Evolutionary conservation across 164 flowering plant species (phyloP), one percentile per base, ranked within the genome.

Genomic region (Piper longum): DNA sequence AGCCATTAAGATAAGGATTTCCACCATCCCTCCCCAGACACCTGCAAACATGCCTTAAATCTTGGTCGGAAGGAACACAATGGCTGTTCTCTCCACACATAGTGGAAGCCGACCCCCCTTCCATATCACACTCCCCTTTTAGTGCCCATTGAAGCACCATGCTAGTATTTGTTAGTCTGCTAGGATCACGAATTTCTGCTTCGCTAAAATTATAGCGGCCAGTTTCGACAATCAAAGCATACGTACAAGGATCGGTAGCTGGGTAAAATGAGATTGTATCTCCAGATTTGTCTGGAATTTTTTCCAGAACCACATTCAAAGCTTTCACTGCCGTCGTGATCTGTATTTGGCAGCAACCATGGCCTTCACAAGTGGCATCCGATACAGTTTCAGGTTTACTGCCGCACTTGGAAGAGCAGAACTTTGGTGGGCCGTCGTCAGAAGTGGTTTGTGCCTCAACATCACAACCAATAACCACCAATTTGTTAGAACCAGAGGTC

Each of bases 111-210:
- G 57, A 16, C 17, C 16, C 57, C 4, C 4, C 13, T 16, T 17
- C 57, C 57, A 16, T 17, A 7, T 26, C 57, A 26, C 57, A 55
- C 1, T 4, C 19, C n/a, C 18, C 57, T 55, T 55, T 26, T 55
- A 55, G n/a, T 8, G 57, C 57, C 57, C 57, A 55, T 55, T 55
- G 19, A 16, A 55, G 57, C 57, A 16, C 19, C 57, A 55, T 55
- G 17, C n/a, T 55, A 16, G 19, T 55, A 26, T 4, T 55, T 4
- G 57, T 16, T 26, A 8, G 19, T 16, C 18, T 16, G 3, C 18
- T 55, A 26, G 18, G 7, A 13, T 16, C 4, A 55, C 17, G 57
- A 16, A 26, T 26, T 1, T 55, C 18, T 7, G 13, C n/a, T 16
- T 55, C 19, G 57, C 57, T 55, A 26, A 16, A 11, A 16, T 55